A percentile compares a stretch with the other conserved stretches of the same genome.
These are phyloP conservation scores for Leptodontidium sp. DNA, from an alignment of 2,329 filamentous ascomycete species.

Conservation along the genomic window DNA sequence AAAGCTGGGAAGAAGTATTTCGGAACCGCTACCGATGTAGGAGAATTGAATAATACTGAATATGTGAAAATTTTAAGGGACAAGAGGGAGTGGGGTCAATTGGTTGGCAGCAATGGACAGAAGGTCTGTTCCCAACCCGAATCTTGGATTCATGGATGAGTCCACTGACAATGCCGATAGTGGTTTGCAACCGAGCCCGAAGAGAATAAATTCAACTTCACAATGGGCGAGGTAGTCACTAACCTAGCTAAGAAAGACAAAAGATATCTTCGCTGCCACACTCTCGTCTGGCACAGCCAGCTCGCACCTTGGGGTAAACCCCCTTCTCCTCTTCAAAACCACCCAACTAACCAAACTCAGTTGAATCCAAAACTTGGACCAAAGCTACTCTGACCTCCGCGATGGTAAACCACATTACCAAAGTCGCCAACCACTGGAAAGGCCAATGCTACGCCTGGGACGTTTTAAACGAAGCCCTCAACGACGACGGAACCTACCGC, in stretches of 20 bases:
- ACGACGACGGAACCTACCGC: slow-evolving; percentile 63
- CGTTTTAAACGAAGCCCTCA: slow-evolving; percentile 70
- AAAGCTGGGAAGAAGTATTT: slow-evolving; percentile 64
- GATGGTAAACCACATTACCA: slow-evolving; percentile 66
- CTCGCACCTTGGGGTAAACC: slow-evolving; percentile 59
- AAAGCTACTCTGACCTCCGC: slow-evolving; percentile 61
- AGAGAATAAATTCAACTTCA: slow-evolving; percentile 64
- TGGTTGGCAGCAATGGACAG: slow-evolving; percentile 70
- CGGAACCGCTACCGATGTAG: slow-evolving; percentile 65
- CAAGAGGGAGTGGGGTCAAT: slow-evolving; percentile 66
- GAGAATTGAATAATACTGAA: slow-evolving; percentile 58
- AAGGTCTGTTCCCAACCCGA: slow-evolving; percentile 46
- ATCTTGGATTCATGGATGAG: neutral
- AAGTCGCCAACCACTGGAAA: slow-evolving; percentile 64
- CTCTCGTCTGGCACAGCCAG: slow-evolving; percentile 60
- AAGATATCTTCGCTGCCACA: slow-evolving; percentile 69
- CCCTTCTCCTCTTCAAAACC: neutral
- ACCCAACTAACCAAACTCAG: slow-evolving; percentile 16
- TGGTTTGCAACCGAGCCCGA: slow-evolving; percentile 69
- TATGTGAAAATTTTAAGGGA: slow-evolving; percentile 65
- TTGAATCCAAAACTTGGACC: slow-evolving; percentile 57
- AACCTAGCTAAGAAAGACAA: slow-evolving; percentile 56
- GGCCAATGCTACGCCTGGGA: slow-evolving; percentile 69
- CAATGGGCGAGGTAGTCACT: slow-evolving; percentile 61
- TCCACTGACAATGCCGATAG: slow-evolving; percentile 35